Percentiles rank a stretch among this genome's conserved stretches.
phyloP scores from a whole-genome alignment of 805 yeast species.

The Isabelozyma pseudorhagii region DNA sequence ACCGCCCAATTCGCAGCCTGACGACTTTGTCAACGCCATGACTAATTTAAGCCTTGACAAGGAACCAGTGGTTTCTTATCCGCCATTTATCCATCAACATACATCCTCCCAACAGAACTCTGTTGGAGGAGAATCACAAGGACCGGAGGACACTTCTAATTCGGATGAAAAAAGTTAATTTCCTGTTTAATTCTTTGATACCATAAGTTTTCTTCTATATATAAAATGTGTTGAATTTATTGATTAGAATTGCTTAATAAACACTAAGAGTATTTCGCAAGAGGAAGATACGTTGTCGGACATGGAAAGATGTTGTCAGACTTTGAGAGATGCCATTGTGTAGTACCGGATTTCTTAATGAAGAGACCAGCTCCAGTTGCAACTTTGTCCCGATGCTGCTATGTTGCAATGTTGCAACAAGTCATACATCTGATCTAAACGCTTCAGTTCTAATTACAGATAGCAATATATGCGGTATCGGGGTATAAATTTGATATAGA shows the following conservation, averaged over 20 bases:
- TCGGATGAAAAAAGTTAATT: neutral
- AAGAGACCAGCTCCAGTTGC: too few species aligned
- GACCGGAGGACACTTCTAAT: neutral
- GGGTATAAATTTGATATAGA: too few species aligned
- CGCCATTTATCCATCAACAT: neutral
- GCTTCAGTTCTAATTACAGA: too few species aligned
- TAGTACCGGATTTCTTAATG: too few species aligned
- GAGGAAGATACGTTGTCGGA: too few species aligned
- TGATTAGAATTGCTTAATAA: neutral
- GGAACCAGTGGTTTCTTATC: neutral
- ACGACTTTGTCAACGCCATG: neutral
- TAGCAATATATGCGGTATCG: too few species aligned
- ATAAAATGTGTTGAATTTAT: neutral
- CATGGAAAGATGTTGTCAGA: too few species aligned
- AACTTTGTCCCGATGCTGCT: too few species aligned
- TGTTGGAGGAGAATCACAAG: neutral
- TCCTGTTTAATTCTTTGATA: neutral
- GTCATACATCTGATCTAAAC: too few species aligned
- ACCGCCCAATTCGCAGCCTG: neutral
- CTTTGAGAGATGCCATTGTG: too few species aligned
- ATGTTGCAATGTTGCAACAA: too few species aligned
- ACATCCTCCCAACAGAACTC: neutral
- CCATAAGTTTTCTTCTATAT: neutral
- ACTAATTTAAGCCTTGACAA: neutral
- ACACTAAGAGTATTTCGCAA: too few species aligned